Conservation (phyloP, 2,329 filamentous ascomycete species). For the Septoria petroselini region DNA sequence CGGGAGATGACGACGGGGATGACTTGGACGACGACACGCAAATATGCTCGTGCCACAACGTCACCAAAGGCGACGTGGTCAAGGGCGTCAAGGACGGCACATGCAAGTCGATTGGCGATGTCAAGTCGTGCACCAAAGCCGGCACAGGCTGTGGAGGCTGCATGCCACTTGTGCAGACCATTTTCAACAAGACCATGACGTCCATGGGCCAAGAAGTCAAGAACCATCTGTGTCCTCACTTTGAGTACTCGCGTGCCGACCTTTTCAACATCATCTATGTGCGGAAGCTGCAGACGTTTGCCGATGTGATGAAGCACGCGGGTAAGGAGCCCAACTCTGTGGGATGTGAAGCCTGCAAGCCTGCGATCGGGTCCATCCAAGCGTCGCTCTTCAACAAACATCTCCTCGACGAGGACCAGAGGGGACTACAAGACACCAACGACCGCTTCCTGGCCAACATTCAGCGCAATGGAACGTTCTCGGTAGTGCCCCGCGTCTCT, state of each 20-base stretch:
- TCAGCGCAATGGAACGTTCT: constrained; percentile 87
- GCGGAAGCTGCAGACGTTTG: constrained; percentile 69
- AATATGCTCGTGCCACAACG: constrained; percentile 91
- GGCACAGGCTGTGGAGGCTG: constrained; percentile 89
- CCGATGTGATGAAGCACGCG: constrained; percentile 72
- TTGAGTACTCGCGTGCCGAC: constrained; percentile 77
- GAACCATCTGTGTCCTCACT: constrained; percentile 82
- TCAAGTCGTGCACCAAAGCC: constrained; percentile 88
- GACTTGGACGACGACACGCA: constrained; percentile 83
- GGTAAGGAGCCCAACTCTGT: constrained; percentile 69
- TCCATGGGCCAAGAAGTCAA: constrained; percentile 83
- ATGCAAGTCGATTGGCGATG: constrained; percentile 75
- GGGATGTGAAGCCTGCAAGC: constrained; percentile 86
- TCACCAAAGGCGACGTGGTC: constrained; percentile 77
- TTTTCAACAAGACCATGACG: constrained; percentile 86
- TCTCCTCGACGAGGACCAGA: constrained; percentile 66
- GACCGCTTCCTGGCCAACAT: constrained; percentile 86
- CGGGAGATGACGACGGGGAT: constrained; percentile 71
- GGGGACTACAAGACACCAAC: constrained; percentile 86
- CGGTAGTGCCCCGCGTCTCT: constrained; percentile 77
- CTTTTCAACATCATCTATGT: constrained; percentile 87
- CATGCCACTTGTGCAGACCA: constrained; percentile 80
- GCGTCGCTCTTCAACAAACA: constrained; percentile 80
- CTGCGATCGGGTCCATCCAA: constrained; percentile 74
- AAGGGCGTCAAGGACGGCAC: constrained; percentile 69